These are phyloP conservation scores for Didymella arachidicola DNA, from an alignment of 2,329 filamentous ascomycete genomes.

Conservation along the genomic window DNA sequence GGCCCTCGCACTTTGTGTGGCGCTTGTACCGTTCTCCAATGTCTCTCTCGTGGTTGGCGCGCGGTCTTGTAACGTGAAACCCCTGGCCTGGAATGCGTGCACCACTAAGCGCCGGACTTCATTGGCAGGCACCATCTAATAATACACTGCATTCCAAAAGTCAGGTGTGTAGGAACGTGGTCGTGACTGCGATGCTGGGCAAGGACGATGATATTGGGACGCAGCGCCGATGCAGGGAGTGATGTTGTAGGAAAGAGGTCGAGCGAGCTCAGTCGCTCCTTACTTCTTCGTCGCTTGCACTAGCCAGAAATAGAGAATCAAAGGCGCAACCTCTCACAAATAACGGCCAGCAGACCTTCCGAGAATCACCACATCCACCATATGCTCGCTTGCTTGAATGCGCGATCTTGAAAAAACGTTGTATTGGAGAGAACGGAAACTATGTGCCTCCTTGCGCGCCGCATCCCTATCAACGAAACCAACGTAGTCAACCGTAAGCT, in stretches of 20 bases:
- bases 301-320: conserved; percentile 3
- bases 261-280: conserved; percentile 3
- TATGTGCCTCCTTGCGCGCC: conserved; percentile 18
- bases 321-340: conserved; percentile 12
- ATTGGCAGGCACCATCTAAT: conserved; percentile 5
- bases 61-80: conserved; percentile 8
- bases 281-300: neutral
- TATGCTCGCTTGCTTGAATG: conserved; percentile 1
- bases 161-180: conserved; percentile 12
- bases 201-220: neutral
- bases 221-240: conserved; percentile 16
- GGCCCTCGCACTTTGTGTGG: neutral
- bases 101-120: conserved; percentile 3
- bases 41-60: conserved; percentile 12
- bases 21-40: neutral
- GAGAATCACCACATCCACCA: neutral
- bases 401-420: conserved; percentile 1
- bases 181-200: neutral
- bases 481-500: conserved; percentile 1
- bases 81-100: conserved; percentile 5
- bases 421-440: conserved; percentile 12
- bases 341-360: conserved; percentile 4
- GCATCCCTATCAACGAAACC: neutral
- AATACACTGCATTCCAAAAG: neutral
- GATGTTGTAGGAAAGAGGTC: conserved; percentile 7